Evolutionary conservation across 768 basidiomycete genomes (phyloP).

Genomic region (Amanita subjunquillea): DNA sequence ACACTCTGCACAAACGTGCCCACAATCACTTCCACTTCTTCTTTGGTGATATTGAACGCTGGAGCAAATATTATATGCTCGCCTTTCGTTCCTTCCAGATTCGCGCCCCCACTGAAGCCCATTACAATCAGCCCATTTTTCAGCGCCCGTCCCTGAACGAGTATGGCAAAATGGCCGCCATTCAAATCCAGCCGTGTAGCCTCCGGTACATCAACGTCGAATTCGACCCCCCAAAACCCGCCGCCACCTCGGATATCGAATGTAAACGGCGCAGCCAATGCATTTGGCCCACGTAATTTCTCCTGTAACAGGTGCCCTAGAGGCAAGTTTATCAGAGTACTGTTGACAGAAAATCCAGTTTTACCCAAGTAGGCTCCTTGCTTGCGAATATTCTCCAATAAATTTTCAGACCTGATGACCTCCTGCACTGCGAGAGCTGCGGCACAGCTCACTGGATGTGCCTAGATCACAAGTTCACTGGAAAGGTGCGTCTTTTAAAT

Average conservation of each 20-base stretch:
- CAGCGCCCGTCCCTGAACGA: conserved; percentile 61
- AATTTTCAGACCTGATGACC: conserved; percentile 56
- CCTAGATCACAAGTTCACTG: conserved; percentile 22
- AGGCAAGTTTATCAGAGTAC: not conserved
- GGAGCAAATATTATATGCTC: conserved; percentile 68
- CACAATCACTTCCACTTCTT: conserved; percentile 62
- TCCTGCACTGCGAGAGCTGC: conserved; percentile 76
- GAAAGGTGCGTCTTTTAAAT: not conserved
- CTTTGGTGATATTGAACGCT: conserved; percentile 65
- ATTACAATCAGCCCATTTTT: conserved; percentile 61
- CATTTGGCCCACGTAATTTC: conserved; percentile 43
- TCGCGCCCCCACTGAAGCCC: conserved; percentile 64
- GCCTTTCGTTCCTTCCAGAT: conserved; percentile 61
- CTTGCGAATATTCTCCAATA: conserved; percentile 52
- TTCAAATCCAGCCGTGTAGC: conserved; percentile 37
- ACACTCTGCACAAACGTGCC: conserved; percentile 55
- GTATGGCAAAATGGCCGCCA: conserved; percentile 49
- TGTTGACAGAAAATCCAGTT: not conserved
- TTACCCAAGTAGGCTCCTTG: conserved; percentile 52
- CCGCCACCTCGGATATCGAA: conserved; percentile 82
- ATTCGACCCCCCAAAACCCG: conserved; percentile 78
- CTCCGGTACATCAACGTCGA: conserved; percentile 47
- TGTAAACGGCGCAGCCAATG: conserved; percentile 51
- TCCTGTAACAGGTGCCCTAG: conserved; percentile 39
- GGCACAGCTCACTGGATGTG: conserved; percentile 66